phyloP scores from a whole-genome alignment of 495 filamentous ascomycete species.

The Gamarada debralockiae region DNA sequence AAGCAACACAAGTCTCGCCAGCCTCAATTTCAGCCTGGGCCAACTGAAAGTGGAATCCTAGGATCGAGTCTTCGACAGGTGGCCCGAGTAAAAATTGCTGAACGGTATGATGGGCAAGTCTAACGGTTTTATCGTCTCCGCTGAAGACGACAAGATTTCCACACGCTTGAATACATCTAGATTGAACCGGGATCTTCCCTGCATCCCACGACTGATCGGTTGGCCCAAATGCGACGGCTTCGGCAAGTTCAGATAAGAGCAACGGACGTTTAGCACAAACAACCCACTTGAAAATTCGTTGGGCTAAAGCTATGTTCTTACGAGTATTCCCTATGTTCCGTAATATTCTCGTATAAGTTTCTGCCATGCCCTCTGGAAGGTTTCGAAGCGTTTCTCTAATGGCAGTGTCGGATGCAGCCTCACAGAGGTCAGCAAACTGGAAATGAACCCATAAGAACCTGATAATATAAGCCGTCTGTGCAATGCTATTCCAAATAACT shows the following conservation, averaged over 20 bases:
- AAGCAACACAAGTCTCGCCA: conserved; percentile 30
- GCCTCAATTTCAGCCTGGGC: not conserved
- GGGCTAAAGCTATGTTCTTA: not conserved
- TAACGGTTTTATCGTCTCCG: conserved; percentile 28
- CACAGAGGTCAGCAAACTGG: conserved; percentile 31
- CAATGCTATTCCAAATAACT: not conserved
- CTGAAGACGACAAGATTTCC: conserved; percentile 28
- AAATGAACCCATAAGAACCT: conserved; percentile 34
- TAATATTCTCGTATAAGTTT: conserved; percentile 26
- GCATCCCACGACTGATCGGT: not conserved
- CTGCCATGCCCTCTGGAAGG: conserved; percentile 29
- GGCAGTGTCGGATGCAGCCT: conserved; percentile 28
- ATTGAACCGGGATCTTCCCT: conserved; percentile 23
- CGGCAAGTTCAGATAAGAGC: conserved; percentile 24
- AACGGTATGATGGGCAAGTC: conserved; percentile 31
- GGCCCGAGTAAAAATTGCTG: conserved; percentile 18
- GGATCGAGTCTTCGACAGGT: not conserved
- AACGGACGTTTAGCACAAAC: conserved; percentile 25
- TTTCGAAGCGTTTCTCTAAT: conserved; percentile 25
- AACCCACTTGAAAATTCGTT: conserved; percentile 26
- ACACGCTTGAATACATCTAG: conserved; percentile 25
- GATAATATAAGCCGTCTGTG: not conserved
- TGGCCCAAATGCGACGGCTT: conserved; percentile 22
- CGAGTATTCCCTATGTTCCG: conserved; percentile 8
- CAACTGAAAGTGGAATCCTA: conserved; percentile 12